These are phyloP conservation scores for Aspergillus versicolor DNA, from an alignment of 2,329 filamentous ascomycete genomes.

Conservation along the genomic window DNA sequence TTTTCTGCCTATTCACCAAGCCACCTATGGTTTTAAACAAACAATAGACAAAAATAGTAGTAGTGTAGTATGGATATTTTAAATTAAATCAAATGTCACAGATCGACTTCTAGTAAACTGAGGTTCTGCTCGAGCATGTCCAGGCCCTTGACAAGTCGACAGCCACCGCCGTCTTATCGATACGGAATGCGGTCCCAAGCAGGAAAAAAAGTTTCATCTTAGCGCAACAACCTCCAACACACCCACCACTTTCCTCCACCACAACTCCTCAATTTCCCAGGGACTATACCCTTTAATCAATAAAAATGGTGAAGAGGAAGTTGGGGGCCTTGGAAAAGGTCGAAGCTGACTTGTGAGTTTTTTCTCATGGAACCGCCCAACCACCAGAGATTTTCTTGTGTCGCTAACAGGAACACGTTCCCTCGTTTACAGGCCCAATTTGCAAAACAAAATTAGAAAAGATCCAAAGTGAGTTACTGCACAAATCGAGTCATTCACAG, in stretches of 20 bases:
- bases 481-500: neutral
- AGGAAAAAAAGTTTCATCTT: conserved; percentile 12
- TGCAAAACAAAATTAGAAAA: conserved; percentile 87
- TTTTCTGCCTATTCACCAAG: conserved; percentile 2
- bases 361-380: neutral
- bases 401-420: conserved; percentile 23
- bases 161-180: conserved; percentile 12
- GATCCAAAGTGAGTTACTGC: conserved; percentile 67
- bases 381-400: conserved; percentile 17
- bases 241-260: conserved; percentile 52
- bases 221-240: conserved; percentile 33
- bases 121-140: neutral
- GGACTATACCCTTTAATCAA: conserved; percentile 8
- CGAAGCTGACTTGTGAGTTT: conserved; percentile 76
- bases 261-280: conserved; percentile 56
- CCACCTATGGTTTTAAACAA: neutral
- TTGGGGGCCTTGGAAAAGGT: conserved; percentile 92
- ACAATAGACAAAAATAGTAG: neutral
- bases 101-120: neutral
- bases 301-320: conserved; percentile 77
- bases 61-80: neutral
- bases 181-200: conserved; percentile 3
- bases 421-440: conserved; percentile 60
- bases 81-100: no score
- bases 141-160: neutral